These are phyloP conservation scores for Stagonosporopsis cucurbitacearum DNA, from an alignment of 2,329 filamentous ascomycete species.

Conservation along the genomic window DNA sequence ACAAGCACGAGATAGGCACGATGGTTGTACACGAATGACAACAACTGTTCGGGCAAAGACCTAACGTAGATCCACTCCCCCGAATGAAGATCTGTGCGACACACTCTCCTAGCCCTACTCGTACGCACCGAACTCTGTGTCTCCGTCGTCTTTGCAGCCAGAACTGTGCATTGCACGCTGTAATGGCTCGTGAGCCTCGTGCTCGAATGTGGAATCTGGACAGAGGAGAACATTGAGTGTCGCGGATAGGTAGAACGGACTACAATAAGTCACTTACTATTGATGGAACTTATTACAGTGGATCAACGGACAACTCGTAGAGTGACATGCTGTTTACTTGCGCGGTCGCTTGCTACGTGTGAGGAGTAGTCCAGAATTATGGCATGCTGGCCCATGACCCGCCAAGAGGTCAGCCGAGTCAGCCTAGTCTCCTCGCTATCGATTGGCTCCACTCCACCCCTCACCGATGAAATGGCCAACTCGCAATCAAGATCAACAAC, in stretches of 20 bases:
- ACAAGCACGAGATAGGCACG: not conserved
- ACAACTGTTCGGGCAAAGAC: not conserved
- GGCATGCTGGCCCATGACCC: no score
- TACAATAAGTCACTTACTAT: no score
- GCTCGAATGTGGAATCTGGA: not conserved
- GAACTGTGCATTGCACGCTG: not conserved
- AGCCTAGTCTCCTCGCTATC: conserved; percentile 4
- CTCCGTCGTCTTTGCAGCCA: not conserved
- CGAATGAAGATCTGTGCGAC: not conserved
- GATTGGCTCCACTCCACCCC: conserved; percentile 8
- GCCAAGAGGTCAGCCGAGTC: not conserved
- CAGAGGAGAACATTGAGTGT: no score
- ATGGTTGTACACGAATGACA: not conserved
- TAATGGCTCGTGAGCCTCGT: not conserved
- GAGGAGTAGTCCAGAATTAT: no score
- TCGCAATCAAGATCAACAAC: not conserved
- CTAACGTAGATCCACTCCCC: not conserved
- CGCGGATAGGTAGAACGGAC: no score
- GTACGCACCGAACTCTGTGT: not conserved
- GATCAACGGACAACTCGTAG: no score
- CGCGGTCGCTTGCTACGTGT: no score
- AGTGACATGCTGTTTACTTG: no score
- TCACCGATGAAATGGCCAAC: conserved; percentile 2
- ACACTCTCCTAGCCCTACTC: no score
- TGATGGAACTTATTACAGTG: no score